These are phyloP conservation scores for Aspergillus udagawae DNA, from an alignment of 2,329 filamentous ascomycete genomes.

Conservation along the genomic window DNA sequence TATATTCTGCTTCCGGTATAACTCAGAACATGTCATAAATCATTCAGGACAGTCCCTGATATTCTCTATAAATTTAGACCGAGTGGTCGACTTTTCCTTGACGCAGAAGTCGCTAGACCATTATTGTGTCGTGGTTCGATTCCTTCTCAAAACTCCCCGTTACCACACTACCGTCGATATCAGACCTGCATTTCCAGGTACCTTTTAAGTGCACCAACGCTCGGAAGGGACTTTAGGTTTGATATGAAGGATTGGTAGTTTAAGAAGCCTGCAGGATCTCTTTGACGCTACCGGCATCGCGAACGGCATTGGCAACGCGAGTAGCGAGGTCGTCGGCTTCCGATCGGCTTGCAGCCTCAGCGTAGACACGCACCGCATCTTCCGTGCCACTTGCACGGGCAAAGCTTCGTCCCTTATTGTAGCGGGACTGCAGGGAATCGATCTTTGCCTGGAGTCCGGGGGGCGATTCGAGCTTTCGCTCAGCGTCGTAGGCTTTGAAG, in stretches of 20 bases:
- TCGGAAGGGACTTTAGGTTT: neutral
- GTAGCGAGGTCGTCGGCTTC: conserved; percentile 89
- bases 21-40: conserved; percentile 9
- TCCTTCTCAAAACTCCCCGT: neutral
- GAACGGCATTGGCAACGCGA: conserved; percentile 73
- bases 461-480: conserved; percentile 79
- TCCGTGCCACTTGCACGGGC: conserved; percentile 92
- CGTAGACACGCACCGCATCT: conserved; percentile 93
- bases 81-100: conserved; percentile 3
- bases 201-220: neutral
- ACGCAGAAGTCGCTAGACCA: neutral
- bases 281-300: conserved; percentile 47
- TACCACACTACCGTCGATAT: neutral
- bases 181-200: neutral
- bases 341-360: conserved; percentile 81
- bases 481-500: conserved; percentile 89
- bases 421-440: conserved; percentile 82
- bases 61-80: conserved; percentile 5
- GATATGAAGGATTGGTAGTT: neutral
- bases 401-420: conserved; percentile 83
- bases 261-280: conserved; percentile 13
- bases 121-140: neutral
- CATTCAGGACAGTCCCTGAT: conserved; percentile 14
- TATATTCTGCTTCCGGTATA: neutral
- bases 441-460: conserved; percentile 78